Conservation (phyloP, 2,329 filamentous ascomycete species). For the Leptographium wingfieldii region DNA sequence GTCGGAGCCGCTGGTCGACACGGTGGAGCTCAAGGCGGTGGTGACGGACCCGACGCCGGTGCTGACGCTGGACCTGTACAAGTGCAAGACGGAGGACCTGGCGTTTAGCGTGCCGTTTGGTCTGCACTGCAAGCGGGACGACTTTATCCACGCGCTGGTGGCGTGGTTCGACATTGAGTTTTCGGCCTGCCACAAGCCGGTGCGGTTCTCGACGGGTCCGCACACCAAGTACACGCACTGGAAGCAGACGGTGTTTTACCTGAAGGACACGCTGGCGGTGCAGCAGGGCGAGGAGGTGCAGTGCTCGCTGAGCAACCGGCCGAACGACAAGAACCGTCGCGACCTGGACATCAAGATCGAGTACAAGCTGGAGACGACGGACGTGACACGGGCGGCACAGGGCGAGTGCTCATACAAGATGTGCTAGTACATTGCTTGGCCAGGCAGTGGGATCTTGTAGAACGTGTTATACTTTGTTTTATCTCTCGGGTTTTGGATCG, state of each 20-base stretch:
- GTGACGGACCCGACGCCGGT: constrained; percentile 82
- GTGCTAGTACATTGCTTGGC: constrained; percentile 34
- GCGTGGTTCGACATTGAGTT: constrained; percentile 99
- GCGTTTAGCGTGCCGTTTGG: constrained; percentile 71
- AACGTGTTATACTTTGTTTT: background rate
- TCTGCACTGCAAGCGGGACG: constrained; percentile 67
- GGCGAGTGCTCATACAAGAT: constrained; percentile 72
- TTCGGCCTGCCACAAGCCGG: constrained; percentile 93
- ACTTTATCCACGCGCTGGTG: constrained; percentile 93
- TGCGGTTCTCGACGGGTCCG: constrained; percentile 90
- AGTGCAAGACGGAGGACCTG: constrained; percentile 69
- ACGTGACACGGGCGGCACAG: constrained; percentile 53
- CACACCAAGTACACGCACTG: constrained; percentile 99
- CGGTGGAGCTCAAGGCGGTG: constrained; percentile 91
- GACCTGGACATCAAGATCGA: constrained; percentile 85
- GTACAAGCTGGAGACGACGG: constrained; percentile 68
- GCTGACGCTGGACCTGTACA: constrained; percentile 87
- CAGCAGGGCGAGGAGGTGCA: constrained; percentile 71
- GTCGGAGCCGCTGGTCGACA: constrained; percentile 92
- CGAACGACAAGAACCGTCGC: constrained; percentile 86
- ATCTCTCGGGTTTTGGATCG: background rate
- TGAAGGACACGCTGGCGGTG: constrained; percentile 84
- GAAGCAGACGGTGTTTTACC: constrained; percentile 99
- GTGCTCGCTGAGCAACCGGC: constrained; percentile 66
- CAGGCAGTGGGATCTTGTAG: background rate